phyloP scores from a whole-genome alignment of 768 basidiomycete genomes.

The Ramaria sp. region DNA sequence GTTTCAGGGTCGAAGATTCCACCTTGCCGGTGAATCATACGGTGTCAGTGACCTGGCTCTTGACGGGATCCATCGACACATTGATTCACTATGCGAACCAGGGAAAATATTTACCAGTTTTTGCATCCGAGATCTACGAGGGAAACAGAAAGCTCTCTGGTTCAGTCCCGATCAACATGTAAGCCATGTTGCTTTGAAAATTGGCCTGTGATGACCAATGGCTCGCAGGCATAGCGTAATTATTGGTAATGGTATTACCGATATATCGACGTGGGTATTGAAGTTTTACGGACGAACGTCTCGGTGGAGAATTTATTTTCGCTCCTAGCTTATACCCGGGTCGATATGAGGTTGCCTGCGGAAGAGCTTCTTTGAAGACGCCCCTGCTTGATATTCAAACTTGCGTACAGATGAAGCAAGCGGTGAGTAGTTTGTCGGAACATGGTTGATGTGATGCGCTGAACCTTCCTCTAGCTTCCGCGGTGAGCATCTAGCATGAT shows the following conservation, averaged over 20 bases:
- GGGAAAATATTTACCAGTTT: slow-evolving; percentile 65
- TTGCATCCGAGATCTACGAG: slow-evolving; percentile 69
- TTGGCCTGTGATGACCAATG: neutral
- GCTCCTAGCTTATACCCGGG: slow-evolving; percentile 24
- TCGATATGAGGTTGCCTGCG: slow-evolving; percentile 40
- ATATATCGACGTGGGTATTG: slow-evolving; percentile 32
- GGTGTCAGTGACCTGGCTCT: slow-evolving; percentile 33
- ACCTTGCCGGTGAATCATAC: slow-evolving; percentile 66
- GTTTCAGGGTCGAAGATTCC: slow-evolving; percentile 56
- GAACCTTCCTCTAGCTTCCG: neutral
- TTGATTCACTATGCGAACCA: slow-evolving; percentile 16
- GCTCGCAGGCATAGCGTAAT: slow-evolving; percentile 1
- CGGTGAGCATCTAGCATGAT: neutral
- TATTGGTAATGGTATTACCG: slow-evolving; percentile 48
- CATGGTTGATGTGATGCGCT: neutral
- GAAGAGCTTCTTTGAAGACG: slow-evolving; percentile 35
- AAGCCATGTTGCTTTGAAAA: neutral
- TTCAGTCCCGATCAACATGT: slow-evolving; percentile 7
- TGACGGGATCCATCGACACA: neutral
- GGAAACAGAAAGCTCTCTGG: slow-evolving; percentile 34
- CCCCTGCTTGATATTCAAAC: slow-evolving; percentile 29
- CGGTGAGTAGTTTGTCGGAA: slow-evolving; percentile 27
- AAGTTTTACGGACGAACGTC: neutral
- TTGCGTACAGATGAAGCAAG: slow-evolving; percentile 49
- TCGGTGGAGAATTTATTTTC: neutral